Conservation (phyloP, 257 asterid genomes). For the Knoxia roxburghii region DNA sequence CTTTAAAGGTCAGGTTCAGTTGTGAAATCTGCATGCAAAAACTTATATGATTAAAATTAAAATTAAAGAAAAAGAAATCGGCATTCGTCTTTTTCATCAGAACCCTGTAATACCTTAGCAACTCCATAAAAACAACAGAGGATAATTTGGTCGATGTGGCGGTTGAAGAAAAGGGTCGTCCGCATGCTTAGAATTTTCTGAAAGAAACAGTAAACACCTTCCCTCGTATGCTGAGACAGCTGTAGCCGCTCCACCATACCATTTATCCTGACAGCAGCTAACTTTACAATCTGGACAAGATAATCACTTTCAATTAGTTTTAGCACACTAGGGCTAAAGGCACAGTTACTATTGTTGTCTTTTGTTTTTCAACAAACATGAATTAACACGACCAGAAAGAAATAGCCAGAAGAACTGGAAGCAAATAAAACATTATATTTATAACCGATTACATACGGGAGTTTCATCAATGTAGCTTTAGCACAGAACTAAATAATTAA, state of each 20-base stretch:
- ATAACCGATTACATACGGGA: conserved; percentile 20
- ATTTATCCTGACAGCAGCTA: conserved; percentile 96
- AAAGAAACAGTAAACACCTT: conserved; percentile 76
- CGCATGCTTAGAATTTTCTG: conserved; percentile 78
- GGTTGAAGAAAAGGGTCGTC: conserved; percentile 70
- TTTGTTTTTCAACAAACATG: no score
- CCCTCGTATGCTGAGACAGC: conserved; percentile 79
- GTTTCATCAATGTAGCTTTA: background rate
- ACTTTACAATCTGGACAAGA: conserved; percentile 58
- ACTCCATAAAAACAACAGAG: conserved; percentile 98
- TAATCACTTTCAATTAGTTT: background rate
- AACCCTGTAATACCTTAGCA: conserved; percentile 58
- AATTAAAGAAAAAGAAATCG: conserved; percentile 5
- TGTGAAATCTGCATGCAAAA: conserved; percentile 62
- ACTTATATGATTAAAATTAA: conserved; percentile 12
- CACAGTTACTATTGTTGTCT: no score
- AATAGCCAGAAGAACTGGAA: background rate
- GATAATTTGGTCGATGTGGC: conserved; percentile 93
- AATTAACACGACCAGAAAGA: background rate
- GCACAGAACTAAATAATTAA: background rate
- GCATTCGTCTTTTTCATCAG: conserved; percentile 2
- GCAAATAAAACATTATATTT: background rate
- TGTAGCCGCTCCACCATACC: conserved; percentile 97
- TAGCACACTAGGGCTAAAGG: background rate
- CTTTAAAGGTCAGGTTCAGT: conserved; percentile 39